Evolutionary conservation across 1,139 yeast genomes (phyloP).

Genomic region (Taphrina populina): DNA sequence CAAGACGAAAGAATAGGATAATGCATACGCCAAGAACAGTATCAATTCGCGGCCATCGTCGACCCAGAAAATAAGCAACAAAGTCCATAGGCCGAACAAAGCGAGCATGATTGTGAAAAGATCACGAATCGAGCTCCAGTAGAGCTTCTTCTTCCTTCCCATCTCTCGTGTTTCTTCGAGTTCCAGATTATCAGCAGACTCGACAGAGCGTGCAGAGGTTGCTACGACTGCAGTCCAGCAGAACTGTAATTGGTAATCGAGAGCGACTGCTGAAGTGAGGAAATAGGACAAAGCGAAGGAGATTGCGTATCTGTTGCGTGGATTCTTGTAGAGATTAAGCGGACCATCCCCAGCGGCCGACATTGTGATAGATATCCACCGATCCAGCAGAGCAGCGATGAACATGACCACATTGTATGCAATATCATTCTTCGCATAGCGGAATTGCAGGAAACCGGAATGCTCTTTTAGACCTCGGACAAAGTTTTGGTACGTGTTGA

Average conservation of each 20-base stretch:
- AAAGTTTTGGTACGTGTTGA: slow-evolving; percentile 14
- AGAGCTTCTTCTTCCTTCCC: slow-evolving; percentile 5
- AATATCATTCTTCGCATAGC: slow-evolving; percentile 21
- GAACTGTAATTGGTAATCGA: slow-evolving; percentile 16
- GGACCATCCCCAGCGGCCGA: slow-evolving; percentile 24
- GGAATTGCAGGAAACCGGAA: slow-evolving; percentile 14
- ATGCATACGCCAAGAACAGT: slow-evolving; percentile 10
- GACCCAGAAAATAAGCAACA: slow-evolving; percentile 18
- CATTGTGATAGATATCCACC: slow-evolving; percentile 18
- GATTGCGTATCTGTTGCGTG: slow-evolving; percentile 6
- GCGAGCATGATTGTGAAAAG: neutral
- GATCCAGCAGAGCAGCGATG: slow-evolving; percentile 17
- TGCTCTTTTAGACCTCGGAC: slow-evolving; percentile 17
- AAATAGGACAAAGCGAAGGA: slow-evolving; percentile 15
- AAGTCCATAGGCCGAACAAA: slow-evolving; percentile 13
- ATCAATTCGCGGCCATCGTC: slow-evolving; percentile 1
- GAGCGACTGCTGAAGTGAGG: slow-evolving; percentile 18
- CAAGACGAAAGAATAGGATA: slow-evolving; percentile 7
- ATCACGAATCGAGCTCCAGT: slow-evolving; percentile 13
- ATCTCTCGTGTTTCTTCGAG: slow-evolving; percentile 7
- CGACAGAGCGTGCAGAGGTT: slow-evolving; percentile 1
- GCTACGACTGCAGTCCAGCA: slow-evolving; percentile 24
- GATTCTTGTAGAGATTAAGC: slow-evolving; percentile 4
- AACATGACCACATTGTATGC: slow-evolving; percentile 18
- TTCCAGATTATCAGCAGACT: slow-evolving; percentile 2